phyloP scores from a whole-genome alignment of 2,329 filamentous ascomycete species.

The Penicillium sp. region DNA sequence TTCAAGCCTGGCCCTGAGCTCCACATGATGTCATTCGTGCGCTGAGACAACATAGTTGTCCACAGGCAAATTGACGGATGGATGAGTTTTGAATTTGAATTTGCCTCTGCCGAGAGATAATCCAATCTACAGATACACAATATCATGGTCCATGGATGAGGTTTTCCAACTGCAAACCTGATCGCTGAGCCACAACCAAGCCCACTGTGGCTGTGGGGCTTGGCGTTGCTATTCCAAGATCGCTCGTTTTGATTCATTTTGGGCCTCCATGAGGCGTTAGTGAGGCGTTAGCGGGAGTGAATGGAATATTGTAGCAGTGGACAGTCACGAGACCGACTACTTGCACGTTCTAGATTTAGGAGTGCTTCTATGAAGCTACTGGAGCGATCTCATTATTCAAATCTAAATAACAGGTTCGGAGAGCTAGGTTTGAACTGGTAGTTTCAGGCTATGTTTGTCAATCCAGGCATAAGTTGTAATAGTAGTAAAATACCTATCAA shows the following conservation, averaged over 20 bases:
- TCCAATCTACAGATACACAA: neutral
- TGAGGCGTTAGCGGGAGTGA: neutral
- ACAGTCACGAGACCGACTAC: neutral
- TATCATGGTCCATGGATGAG: neutral
- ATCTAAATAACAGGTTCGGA: too few species aligned
- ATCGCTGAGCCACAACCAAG: neutral
- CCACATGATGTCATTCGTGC: constrained; percentile 12
- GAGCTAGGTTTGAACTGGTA: too few species aligned
- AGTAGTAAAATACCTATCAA: too few species aligned
- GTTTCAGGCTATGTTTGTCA: too few species aligned
- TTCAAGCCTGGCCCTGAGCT: neutral
- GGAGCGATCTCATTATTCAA: too few species aligned
- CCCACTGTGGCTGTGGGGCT: neutral
- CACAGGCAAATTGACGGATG: neutral
- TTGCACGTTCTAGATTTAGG: neutral
- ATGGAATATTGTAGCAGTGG: neutral
- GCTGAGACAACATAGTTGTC: too few species aligned
- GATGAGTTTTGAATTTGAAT: neutral
- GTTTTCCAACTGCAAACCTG: neutral
- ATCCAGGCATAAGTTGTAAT: too few species aligned
- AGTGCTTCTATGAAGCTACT: too few species aligned
- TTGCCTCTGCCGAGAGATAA: neutral
- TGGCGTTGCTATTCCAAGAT: neutral
- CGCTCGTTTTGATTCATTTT: neutral
- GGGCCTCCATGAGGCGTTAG: neutral